Conservation (phyloP, 2,329 filamentous ascomycete genomes). For the Curvularia verruculosa region DNA sequence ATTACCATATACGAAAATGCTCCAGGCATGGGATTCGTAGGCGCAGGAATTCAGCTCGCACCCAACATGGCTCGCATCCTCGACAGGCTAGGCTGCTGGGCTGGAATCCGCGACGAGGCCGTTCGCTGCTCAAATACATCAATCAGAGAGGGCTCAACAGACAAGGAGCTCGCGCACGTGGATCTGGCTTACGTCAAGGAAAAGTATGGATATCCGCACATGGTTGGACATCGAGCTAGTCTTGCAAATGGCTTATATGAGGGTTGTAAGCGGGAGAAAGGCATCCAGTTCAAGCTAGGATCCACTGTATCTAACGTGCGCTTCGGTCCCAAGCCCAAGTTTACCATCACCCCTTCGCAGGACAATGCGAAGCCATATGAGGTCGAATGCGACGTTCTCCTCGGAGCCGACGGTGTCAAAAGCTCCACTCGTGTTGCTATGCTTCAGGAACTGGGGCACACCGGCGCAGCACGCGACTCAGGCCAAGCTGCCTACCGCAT, state of each 20-base stretch:
- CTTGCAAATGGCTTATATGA: constrained; percentile 73
- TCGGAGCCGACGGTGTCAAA: constrained; percentile 59
- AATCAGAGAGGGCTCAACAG: constrained; percentile 73
- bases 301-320: constrained; percentile 62
- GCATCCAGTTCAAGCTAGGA: constrained; percentile 72
- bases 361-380: constrained; percentile 59
- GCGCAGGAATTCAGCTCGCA: constrained; percentile 82
- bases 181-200: constrained; percentile 69
- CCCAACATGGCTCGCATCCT: constrained; percentile 82
- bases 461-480: constrained; percentile 68
- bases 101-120: constrained; percentile 71
- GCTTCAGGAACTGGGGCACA: constrained; percentile 59
- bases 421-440: constrained; percentile 57
- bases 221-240: constrained; percentile 77
- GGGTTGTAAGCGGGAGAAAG: constrained; percentile 67
- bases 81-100: constrained; percentile 74
- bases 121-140: constrained; percentile 74
- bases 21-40: constrained; percentile 77
- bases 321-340: constrained; percentile 62
- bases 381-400: constrained; percentile 57
- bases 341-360: constrained; percentile 63
- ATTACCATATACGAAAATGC: constrained; percentile 78
- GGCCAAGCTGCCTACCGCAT: constrained; percentile 81
- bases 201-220: constrained; percentile 77
- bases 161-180: constrained; percentile 73